Evolutionary conservation across 192 early-diverging fungal species (phyloP).

Genomic region (Coemansia sp.): DNA sequence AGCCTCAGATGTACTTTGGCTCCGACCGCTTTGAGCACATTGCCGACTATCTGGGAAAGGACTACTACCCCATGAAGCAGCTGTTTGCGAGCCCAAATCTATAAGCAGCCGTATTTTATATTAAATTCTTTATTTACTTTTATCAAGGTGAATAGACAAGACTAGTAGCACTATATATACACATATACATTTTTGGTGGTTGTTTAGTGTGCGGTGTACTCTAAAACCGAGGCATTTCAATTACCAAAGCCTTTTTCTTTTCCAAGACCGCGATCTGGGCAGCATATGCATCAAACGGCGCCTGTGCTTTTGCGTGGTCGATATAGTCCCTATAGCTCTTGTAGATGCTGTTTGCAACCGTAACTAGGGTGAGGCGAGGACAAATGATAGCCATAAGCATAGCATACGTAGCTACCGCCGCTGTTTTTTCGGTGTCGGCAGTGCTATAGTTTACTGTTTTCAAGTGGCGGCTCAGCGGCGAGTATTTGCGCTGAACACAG

Average conservation of each 20-base stretch:
- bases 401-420: background rate
- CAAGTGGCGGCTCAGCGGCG: background rate
- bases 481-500: background rate
- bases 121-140: background rate
- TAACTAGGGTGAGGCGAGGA: background rate
- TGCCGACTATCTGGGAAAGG: slow-evolving; percentile 30
- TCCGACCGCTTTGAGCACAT: slow-evolving; percentile 46
- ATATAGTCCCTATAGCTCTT: background rate
- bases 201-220: background rate
- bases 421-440: background rate
- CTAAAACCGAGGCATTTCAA: too few relatives aligned
- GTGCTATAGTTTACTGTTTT: background rate
- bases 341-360: background rate
- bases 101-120: background rate
- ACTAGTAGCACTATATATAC: too few relatives aligned
- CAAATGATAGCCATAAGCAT: background rate
- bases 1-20: slow-evolving; percentile 43
- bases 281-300: background rate
- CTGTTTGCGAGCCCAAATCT: slow-evolving; percentile 28
- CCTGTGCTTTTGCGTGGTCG: background rate
- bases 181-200: background rate
- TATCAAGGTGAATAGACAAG: too few relatives aligned
- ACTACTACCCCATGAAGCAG: slow-evolving; percentile 39
- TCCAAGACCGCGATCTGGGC: background rate
- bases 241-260: too few relatives aligned